Evolutionary conservation across 768 basidiomycete species (phyloP).

Genomic region (Termitomyces eurrhizus): DNA sequence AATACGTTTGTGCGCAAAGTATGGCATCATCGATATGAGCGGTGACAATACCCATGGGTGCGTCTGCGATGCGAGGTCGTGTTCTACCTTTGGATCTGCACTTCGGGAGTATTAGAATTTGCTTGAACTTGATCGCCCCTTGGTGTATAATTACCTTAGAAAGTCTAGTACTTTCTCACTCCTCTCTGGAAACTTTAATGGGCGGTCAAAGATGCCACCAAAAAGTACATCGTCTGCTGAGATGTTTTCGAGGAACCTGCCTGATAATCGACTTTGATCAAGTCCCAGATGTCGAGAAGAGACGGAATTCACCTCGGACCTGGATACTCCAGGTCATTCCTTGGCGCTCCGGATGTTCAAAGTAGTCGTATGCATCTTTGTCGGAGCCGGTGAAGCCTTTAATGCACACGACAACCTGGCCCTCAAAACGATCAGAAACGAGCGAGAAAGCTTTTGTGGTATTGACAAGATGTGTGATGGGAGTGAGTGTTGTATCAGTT

Average conservation of each 20-base stretch:
- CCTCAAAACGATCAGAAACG: slow-evolving; percentile 67
- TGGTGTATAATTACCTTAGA: slow-evolving; percentile 51
- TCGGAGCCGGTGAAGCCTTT: slow-evolving; percentile 60
- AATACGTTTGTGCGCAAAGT: slow-evolving; percentile 50
- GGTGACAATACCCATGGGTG: slow-evolving; percentile 94
- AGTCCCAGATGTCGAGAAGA: neutral
- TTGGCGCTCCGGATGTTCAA: slow-evolving; percentile 59
- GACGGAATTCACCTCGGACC: slow-evolving; percentile 60
- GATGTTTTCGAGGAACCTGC: slow-evolving; percentile 64
- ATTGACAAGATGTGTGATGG: slow-evolving; percentile 65
- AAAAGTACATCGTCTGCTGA: slow-evolving; percentile 86
- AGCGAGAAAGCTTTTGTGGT: slow-evolving; percentile 49
- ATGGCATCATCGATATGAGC: slow-evolving; percentile 76
- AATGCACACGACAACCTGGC: slow-evolving; percentile 69
- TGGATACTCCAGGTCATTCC: slow-evolving; percentile 92
- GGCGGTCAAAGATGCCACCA: slow-evolving; percentile 81
- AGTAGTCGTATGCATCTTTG: slow-evolving; percentile 60
- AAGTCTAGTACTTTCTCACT: slow-evolving; percentile 74
- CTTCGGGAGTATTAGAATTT: slow-evolving; percentile 29
- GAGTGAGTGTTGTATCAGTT: slow-evolving; percentile 51
- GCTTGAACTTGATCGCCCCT: too few relatives aligned
- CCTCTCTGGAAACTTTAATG: slow-evolving; percentile 79
- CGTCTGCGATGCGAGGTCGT: slow-evolving; percentile 68
- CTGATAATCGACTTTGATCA: slow-evolving; percentile 28
- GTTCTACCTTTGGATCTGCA: slow-evolving; percentile 85